Percentiles rank a stretch among this genome's conserved stretches.
These are phyloP conservation scores for Casuarina cunninghamiana DNA, from an alignment of 306 rosid genomes.

Conservation along the genomic window DNA sequence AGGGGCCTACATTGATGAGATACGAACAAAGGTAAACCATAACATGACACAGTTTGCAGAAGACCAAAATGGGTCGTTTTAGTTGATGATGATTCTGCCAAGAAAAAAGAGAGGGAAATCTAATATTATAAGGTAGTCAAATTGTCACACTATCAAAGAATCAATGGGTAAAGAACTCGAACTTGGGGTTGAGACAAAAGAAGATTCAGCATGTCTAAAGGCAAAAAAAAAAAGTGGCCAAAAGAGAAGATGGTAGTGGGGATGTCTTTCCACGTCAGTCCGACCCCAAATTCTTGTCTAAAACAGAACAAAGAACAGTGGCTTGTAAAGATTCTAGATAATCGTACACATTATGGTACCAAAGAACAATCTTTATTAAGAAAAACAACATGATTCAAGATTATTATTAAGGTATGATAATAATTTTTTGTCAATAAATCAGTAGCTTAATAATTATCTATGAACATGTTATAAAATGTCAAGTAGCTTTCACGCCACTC, in stretches of 20 bases:
- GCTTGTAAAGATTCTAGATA: not conserved
- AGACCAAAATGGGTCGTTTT: not conserved
- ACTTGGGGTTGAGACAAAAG: not conserved
- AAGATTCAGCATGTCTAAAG: not conserved
- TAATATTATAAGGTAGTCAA: not conserved
- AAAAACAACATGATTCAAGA: no score
- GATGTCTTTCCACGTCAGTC: conserved; percentile 18
- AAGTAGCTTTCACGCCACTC: conserved; percentile 27
- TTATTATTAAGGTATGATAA: no score
- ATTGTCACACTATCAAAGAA: not conserved
- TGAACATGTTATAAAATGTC: not conserved
- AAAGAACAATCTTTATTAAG: no score
- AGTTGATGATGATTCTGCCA: not conserved
- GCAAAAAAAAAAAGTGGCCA: not conserved
- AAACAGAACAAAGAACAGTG: not conserved
- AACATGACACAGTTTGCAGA: no score
- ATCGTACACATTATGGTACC: no score
- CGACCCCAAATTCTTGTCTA: not conserved
- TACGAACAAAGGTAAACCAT: no score
- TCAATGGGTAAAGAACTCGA: not conserved
- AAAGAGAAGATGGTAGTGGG: not conserved
- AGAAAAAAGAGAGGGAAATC: not conserved
- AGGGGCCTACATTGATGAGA: no score
- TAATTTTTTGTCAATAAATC: no score
- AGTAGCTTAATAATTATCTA: no score